These are phyloP conservation scores for Tricholoma bakamatsutake DNA, from an alignment of 768 basidiomycete genomes.

Conservation along the genomic window DNA sequence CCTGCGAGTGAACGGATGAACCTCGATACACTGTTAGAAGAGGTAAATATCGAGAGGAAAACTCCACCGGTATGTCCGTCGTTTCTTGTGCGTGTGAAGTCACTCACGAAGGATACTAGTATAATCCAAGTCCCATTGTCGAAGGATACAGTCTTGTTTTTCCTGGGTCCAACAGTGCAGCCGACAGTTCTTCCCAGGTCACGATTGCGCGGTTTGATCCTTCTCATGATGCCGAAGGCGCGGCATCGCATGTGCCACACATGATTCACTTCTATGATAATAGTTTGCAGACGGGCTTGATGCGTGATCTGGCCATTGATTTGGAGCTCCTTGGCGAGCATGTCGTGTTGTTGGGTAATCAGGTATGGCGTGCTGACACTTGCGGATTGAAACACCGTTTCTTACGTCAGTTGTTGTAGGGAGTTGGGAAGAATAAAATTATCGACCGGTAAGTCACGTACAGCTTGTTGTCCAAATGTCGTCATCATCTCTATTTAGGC, in stretches of 20 bases:
- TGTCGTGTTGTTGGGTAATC: slow-evolving; percentile 61
- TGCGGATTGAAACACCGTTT: not conserved
- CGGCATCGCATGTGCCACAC: slow-evolving; percentile 53
- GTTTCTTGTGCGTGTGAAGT: not conserved
- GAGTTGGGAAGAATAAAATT: slow-evolving; percentile 69
- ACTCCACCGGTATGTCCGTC: slow-evolving; percentile 34
- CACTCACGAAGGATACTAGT: slow-evolving; percentile 29
- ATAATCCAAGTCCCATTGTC: slow-evolving; percentile 40
- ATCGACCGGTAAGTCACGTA: slow-evolving; percentile 43
- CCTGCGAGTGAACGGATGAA: slow-evolving; percentile 53
- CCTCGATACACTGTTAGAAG: slow-evolving; percentile 44
- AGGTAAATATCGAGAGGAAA: slow-evolving; percentile 38
- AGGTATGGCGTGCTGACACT: slow-evolving; percentile 30
- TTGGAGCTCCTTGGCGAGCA: slow-evolving; percentile 58
- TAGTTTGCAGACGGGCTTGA: slow-evolving; percentile 58
- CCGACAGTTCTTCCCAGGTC: slow-evolving; percentile 25
- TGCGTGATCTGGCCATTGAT: slow-evolving; percentile 62
- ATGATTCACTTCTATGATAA: slow-evolving; percentile 73
- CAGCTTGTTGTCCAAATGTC: not conserved
- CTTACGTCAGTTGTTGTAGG: slow-evolving; percentile 24
- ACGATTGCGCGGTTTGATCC: slow-evolving; percentile 45
- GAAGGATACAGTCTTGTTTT: slow-evolving; percentile 37
- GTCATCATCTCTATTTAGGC: slow-evolving; percentile 21
- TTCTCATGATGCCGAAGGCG: slow-evolving; percentile 46
- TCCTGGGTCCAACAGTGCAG: slow-evolving; percentile 34